These are phyloP conservation scores for Paraphoma chrysanthemicola DNA, from an alignment of 2,329 filamentous ascomycete genomes.

Conservation along the genomic window DNA sequence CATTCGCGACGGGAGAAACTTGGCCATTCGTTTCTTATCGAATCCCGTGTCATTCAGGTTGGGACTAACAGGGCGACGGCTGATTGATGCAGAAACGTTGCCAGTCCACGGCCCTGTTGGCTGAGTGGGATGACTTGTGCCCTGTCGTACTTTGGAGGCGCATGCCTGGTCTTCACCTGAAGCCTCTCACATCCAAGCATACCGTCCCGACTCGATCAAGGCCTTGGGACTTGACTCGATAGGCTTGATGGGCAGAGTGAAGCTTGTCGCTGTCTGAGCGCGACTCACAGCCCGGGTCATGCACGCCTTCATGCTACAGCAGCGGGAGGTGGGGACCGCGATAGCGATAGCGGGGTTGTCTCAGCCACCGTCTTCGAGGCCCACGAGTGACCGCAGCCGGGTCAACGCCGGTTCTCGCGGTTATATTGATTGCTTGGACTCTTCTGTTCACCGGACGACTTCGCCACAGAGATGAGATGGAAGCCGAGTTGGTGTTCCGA, in stretches of 20 bases:
- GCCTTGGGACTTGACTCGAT: background rate
- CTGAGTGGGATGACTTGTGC: background rate
- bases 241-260: slow-evolving; percentile 2
- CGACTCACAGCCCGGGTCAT: background rate
- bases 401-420: background rate
- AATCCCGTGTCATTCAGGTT: slow-evolving; percentile 13
- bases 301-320: background rate
- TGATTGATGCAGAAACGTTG: slow-evolving; percentile 14
- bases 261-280: slow-evolving; percentile 5
- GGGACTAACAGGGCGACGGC: slow-evolving; percentile 18
- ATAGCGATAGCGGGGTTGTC: slow-evolving; percentile 2
- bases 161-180: background rate
- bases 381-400: background rate
- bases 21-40: slow-evolving; percentile 18
- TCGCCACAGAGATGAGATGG: background rate
- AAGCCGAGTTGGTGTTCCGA: background rate
- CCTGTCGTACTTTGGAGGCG: background rate
- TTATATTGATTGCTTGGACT: background rate
- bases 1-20: slow-evolving; percentile 12
- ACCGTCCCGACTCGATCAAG: background rate
- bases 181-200: background rate
- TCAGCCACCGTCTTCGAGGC: slow-evolving; percentile 1
- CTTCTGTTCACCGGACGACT: slow-evolving; percentile 1
- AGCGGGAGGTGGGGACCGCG: background rate
- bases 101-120: slow-evolving; percentile 10